Evolutionary conservation across 2,329 filamentous ascomycete species (phyloP), one percentile per base, ranked within the genome.

Genomic region (Cytospora leucostoma): DNA sequence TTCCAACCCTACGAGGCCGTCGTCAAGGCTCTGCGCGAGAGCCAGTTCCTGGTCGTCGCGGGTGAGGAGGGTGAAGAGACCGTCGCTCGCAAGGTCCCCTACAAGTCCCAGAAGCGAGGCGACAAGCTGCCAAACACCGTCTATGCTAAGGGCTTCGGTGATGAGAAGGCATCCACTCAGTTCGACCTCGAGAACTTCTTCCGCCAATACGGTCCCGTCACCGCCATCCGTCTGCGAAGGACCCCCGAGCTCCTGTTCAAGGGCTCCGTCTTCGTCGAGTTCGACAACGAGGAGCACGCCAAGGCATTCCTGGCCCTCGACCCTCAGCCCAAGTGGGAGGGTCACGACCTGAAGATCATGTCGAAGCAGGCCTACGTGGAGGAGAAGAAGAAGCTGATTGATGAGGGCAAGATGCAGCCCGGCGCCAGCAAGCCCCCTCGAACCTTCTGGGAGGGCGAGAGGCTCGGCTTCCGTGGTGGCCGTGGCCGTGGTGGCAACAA

Each of bases 151-250:
- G 94, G 93, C 56, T 99, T 99, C 71, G 93, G 93, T 52, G 85
- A 90, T 52, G 93, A 97, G 78, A 82, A 84, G n/a, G 83, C 89
- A 12, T 88, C 86, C 66, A 94, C 93, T 34, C 95, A 98, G 77
- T 92, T 97, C 75, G 92, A 97, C 67, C 89, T 99, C 63, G 95
- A 99, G 80, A 88, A 88, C 66, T 97, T 96, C 81, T 97, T 98
- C 75, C 83, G 88, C 62, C 84, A 88, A 64, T 93, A 88, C 74
- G 94, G 93, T 54, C 83, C 90, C 37, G 85, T 92, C 70, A 92
- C 91, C 72, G 86, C 88, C 54, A 88, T 99, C 66, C 93, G 94
- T 73, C 89, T 99, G 67, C 92, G 96, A 69, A 92, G 95, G 68
- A 82, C 81, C 56, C 82, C 84, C 51, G 80, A 88, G 65, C 88